Conservation (phyloP, 83 land plant genomes). For the Diphasiastrum complanatum region DNA sequence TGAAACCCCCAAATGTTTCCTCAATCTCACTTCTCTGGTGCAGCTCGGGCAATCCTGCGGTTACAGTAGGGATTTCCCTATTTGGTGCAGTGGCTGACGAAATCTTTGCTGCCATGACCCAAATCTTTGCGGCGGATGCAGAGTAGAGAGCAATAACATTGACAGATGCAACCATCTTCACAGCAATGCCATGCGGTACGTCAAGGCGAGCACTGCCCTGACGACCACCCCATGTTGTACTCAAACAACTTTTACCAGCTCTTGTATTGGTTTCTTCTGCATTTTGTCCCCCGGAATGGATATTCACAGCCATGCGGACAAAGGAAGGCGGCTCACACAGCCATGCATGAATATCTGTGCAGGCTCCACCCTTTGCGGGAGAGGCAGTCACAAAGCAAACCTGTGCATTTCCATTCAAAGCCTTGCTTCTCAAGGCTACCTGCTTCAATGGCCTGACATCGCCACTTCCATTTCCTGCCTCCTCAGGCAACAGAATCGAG, state of each 20-base stretch:
- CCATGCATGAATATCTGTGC: conserved; percentile 26
- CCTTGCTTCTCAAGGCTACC: not conserved
- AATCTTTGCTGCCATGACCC: conserved; percentile 44
- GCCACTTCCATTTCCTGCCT: conserved; percentile 1
- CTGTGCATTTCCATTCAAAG: not conserved
- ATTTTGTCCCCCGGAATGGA: conserved; percentile 6
- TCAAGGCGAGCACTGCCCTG: conserved; percentile 26
- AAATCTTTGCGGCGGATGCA: conserved; percentile 34
- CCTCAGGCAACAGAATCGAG: too few species aligned
- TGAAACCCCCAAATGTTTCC: conserved; percentile 1
- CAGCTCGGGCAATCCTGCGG: not conserved
- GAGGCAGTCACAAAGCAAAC: conserved; percentile 1
- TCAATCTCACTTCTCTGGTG: not conserved
- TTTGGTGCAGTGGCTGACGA: not conserved
- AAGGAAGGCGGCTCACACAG: conserved; percentile 12
- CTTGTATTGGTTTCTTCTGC: too few species aligned
- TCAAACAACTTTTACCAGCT: too few species aligned
- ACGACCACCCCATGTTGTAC: not conserved
- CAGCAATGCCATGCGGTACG: conserved; percentile 31
- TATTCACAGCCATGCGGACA: not conserved
- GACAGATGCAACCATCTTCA: conserved; percentile 34
- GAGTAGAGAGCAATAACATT: conserved; percentile 45
- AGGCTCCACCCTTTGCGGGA: conserved; percentile 20
- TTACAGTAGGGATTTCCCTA: not conserved
- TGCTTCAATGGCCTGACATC: not conserved